phyloP scores from a whole-genome alignment of 2,329 filamentous ascomycete genomes.

The Claviceps africana region DNA sequence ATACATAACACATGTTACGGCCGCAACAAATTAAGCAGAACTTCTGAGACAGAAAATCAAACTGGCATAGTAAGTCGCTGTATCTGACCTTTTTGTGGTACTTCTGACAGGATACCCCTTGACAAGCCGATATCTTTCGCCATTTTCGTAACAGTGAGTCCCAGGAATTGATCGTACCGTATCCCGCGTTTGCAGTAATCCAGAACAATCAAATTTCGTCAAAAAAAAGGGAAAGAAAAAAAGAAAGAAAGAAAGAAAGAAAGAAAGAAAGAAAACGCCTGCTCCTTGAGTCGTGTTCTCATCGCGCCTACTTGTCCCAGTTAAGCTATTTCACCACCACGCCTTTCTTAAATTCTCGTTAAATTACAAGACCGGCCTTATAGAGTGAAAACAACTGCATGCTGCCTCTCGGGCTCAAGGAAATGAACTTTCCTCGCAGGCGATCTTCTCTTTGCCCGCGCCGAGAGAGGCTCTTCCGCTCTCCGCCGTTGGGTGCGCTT shows the following conservation, averaged over 20 bases:
- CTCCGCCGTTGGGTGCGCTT: constrained; percentile 38
- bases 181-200: background rate
- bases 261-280: background rate
- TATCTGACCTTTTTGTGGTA: background rate
- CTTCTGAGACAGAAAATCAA: background rate
- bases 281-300: background rate
- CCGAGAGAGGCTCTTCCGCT: constrained; percentile 14
- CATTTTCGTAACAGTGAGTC: background rate
- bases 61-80: background rate
- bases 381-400: constrained; percentile 17
- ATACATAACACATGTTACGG: background rate
- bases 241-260: background rate
- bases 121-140: background rate
- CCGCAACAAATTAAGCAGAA: background rate
- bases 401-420: constrained; percentile 23
- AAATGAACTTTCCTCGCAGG: constrained; percentile 25
- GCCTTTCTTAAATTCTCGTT: background rate
- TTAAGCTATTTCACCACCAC: background rate
- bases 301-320: background rate
- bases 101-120: background rate
- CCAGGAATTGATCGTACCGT: background rate
- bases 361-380: background rate
- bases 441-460: constrained; percentile 14
- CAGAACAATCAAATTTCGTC: background rate
- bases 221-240: background rate